Evolutionary conservation across 129 eudicot species (phyloP), one percentile per base, ranked within the genome.

Genomic region (Flaveria brownii): DNA sequence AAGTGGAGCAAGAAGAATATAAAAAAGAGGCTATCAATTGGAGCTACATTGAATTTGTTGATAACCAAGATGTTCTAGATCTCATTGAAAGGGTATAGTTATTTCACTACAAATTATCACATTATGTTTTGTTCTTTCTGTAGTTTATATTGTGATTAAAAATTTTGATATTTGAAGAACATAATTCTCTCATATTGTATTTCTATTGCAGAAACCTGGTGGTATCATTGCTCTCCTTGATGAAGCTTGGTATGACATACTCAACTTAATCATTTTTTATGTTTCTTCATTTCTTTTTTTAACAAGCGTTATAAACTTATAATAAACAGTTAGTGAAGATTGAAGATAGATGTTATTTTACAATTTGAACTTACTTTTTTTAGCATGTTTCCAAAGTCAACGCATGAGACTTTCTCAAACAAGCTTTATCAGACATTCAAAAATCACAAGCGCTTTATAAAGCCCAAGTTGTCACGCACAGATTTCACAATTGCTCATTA

Each of bases 341-440:
- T 49, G 17, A 51, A 49, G 41, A 43, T 42, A 25, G 33, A n/a
- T 12, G 20, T 18, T 33, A 66, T 47, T 52, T 76, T 26, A 59
- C 49, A 26, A 9, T 39, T 26, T 47, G 46, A 46, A 49, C 72
- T 81, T 56, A 16, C 60, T 10, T 68, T 76, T 75, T 43, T 4
- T 88, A 95, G 99, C 75, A 95, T 95, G 99, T 95, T 95, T 76
- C 99, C 99, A 60, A 95, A 95, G 91, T 95, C 99, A 17, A 95
- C 97, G 1, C 96, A 84, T 46, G 99, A 95, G 85, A 95, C 99
- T 68, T 89, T 95, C 77, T 72, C 97, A 25, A 87, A 88, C 77
- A 95, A 95, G 90, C 96, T 95, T 65, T 95, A 86, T 86, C 92
- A 89, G 84, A 95, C 94, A 36, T 95, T 91, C 78, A 95, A 88